Conservation (phyloP, 208 protist genomes). For the Vickermania ingenoplastis region DNA sequence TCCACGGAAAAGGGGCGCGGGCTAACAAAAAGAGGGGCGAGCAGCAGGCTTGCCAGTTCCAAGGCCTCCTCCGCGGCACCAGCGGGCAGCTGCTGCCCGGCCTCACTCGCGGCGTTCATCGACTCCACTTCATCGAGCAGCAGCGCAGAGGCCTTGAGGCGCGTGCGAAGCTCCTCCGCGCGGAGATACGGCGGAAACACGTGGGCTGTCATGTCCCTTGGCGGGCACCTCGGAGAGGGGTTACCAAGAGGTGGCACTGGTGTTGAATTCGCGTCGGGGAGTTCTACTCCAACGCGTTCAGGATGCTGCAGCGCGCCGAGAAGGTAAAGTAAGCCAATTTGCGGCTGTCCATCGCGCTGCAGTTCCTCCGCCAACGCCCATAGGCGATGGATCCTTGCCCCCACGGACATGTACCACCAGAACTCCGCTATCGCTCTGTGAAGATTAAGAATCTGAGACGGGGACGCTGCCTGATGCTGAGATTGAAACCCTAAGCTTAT, state of each 20-base stretch:
- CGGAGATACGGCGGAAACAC: neutral
- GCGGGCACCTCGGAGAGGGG: neutral
- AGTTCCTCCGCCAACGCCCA: conserved; percentile 40
- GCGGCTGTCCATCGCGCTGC: conserved; percentile 20
- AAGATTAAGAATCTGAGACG: no score
- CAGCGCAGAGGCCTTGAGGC: neutral
- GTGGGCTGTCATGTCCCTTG: neutral
- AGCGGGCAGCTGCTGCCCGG: neutral
- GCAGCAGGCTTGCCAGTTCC: neutral
- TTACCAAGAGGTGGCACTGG: neutral
- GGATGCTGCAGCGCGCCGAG: conserved; percentile 1
- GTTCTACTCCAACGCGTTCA: neutral
- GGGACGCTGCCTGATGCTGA: no score
- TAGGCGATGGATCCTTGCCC: conserved; percentile 8
- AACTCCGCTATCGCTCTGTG: no score
- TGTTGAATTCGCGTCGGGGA: neutral
- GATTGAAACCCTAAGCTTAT: no score
- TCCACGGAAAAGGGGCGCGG: neutral
- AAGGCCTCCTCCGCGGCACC: neutral
- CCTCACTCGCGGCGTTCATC: neutral
- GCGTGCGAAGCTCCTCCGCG: neutral
- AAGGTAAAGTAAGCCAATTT: conserved; percentile 35
- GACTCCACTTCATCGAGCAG: neutral
- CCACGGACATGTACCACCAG: no score
- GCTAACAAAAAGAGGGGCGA: neutral